Conservation (phyloP, 441 rosid species). For the Mallotus japonicus region DNA sequence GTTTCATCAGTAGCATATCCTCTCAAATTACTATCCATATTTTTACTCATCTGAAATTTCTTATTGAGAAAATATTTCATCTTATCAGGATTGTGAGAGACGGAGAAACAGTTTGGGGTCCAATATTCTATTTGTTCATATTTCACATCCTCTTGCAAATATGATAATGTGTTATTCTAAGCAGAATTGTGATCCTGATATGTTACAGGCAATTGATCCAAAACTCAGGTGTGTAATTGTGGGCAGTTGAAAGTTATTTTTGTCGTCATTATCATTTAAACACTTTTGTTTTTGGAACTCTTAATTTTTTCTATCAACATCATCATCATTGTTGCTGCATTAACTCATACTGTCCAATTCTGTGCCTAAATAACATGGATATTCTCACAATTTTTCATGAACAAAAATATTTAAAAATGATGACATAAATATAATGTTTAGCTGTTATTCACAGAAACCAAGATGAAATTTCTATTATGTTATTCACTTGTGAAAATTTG, state of each 20-base stretch:
- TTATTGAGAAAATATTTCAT: not conserved
- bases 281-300: not conserved
- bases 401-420: no score
- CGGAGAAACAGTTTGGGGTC: constrained; percentile 30
- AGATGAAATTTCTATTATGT: not conserved
- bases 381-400: no score
- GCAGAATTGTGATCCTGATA: constrained; percentile 7
- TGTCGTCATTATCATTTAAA: not conserved
- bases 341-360: not conserved
- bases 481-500: not conserved
- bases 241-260: not conserved
- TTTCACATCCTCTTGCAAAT: constrained; percentile 26
- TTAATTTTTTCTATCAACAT: not conserved
- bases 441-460: not conserved
- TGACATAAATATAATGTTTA: no score
- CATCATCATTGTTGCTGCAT: not conserved
- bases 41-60: not conserved
- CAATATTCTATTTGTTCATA: constrained; percentile 28
- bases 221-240: constrained; percentile 24
- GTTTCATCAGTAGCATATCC: not conserved
- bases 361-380: not conserved
- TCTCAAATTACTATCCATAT: not conserved
- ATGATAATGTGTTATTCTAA: constrained; percentile 15
- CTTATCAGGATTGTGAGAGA: constrained; percentile 35
- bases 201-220: constrained; percentile 24